Percentiles rank a stretch among this genome's conserved stretches.
phyloP scores from a whole-genome alignment of 352 stramenopile species.

The Pythium aquatile region DNA sequence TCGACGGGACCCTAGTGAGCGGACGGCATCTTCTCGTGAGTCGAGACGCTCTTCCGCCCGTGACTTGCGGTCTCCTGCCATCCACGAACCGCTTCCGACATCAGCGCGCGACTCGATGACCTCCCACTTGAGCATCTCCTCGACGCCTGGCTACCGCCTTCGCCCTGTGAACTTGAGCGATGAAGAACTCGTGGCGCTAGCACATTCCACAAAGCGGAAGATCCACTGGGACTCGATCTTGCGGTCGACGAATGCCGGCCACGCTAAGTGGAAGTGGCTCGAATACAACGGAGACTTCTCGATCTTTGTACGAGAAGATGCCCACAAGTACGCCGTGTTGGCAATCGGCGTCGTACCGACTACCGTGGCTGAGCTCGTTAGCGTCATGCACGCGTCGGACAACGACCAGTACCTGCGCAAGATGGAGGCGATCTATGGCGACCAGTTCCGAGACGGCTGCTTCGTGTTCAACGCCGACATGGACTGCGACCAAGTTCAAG shows the following conservation, averaged over 20 bases:
- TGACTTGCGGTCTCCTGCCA: background rate
- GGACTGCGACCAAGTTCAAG: conserved; percentile 5
- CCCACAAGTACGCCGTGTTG: conserved; percentile 19
- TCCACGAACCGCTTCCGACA: background rate
- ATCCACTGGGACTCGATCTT: conserved; percentile 25
- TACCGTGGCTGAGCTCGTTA: conserved; percentile 17
- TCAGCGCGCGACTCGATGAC: background rate
- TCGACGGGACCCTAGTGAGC: background rate
- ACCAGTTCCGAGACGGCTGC: conserved; percentile 18
- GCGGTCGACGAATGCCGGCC: background rate
- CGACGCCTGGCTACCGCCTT: conserved; percentile 10
- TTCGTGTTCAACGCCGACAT: conserved; percentile 24
- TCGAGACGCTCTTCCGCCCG: background rate
- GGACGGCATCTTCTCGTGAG: too few species aligned
- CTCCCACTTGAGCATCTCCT: background rate
- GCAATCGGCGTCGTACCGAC: conserved; percentile 18
- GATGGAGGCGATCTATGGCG: conserved; percentile 25
- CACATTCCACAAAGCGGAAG: conserved; percentile 18
- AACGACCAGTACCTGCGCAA: conserved; percentile 21
- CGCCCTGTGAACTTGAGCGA: conserved; percentile 22
- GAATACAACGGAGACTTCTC: conserved; percentile 26
- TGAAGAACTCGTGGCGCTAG: conserved; percentile 15
- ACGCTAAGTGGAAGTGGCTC: conserved; percentile 21
- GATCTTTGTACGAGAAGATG: conserved; percentile 20
- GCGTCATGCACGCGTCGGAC: conserved; percentile 12